Evolutionary conservation across 2,329 filamentous ascomycete genomes (phyloP).

Genomic region (Arthrobotrys musiformis): DNA sequence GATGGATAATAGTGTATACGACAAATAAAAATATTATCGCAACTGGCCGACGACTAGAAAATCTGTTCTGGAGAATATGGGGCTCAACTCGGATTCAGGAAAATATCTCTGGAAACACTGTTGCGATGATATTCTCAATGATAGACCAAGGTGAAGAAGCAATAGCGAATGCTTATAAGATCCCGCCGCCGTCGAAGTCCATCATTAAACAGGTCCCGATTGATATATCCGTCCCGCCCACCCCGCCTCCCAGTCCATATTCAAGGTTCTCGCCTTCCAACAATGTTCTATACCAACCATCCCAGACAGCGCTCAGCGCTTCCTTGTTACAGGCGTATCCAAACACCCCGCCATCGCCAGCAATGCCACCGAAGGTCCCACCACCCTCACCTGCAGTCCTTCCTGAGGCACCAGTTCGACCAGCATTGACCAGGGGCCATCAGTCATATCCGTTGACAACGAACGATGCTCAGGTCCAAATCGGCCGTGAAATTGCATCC

Average conservation of each 20-base stretch:
- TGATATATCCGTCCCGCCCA: conserved; percentile 56
- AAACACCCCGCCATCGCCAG: conserved; percentile 57
- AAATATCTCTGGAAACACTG: conserved; percentile 62
- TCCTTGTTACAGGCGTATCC: conserved; percentile 58
- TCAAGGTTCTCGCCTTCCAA: conserved; percentile 49
- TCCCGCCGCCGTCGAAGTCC: conserved; percentile 53
- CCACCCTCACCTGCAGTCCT: conserved; percentile 44
- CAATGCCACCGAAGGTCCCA: conserved; percentile 54
- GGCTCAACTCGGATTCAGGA: conserved; percentile 62
- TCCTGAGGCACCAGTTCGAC: conserved; percentile 27
- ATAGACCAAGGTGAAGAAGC: conserved; percentile 62
- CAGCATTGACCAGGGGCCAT: conserved; percentile 36
- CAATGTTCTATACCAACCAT: conserved; percentile 57
- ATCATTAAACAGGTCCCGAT: conserved; percentile 57
- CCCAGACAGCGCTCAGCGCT: conserved; percentile 58
- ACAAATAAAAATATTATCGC: conserved; percentile 64
- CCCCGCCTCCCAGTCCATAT: conserved; percentile 59
- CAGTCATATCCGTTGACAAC: conserved; percentile 50
- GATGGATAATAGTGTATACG: conserved; percentile 63
- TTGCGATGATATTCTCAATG: conserved; percentile 64
- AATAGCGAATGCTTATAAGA: conserved; percentile 55
- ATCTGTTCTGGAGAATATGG: conserved; percentile 69
- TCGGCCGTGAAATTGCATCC: conserved; percentile 39
- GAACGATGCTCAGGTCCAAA: conserved; percentile 43
- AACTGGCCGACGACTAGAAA: conserved; percentile 65